Base-by-base conservation (phyloP, 768 basidiomycete species). In the Naganishia friedmannii region DNA sequence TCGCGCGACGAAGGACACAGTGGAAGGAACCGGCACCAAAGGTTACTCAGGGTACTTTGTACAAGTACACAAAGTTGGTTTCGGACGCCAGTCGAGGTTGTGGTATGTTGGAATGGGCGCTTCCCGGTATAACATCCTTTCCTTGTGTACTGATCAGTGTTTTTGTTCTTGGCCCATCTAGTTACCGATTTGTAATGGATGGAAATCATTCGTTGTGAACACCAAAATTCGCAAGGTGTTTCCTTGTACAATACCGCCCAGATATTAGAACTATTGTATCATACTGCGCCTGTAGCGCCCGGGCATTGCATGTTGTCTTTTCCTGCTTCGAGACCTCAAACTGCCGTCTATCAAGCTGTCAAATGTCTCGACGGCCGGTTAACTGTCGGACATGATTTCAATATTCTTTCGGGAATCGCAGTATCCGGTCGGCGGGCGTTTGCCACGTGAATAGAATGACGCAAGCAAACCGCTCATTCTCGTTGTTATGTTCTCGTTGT, bases 11-110 rank as follows among this genome's bases (percentile, higher is more conserved):
- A 26, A 86, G 86, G 71, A 85, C 84, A 39, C 83, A 79, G 53
- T 97, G 95, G 95, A 86, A 83, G 53, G 88, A 93, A 17, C 91
- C 92, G 21, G 89, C 92, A 10, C 86, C 93, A 74, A 93, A 82
- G 89, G 74, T 77, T 21, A 73, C 68, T 12, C 60, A 75, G 56
- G 82, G 81, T 46, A 76, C 82, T 0, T 72, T 82, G 17, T 77
- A 86, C 85, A 96, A 94, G 84, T 96, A 96, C 82, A 85, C 87
- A 73, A 91, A 92, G 82, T 82, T 86, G 45, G 95, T 98, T 66
- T 86, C 86, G 68, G 94, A 99, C 78, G 95, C 95, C 13, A 92
- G 90, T 79, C 88, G 87, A 34, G 95, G 95, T 17, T 97, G 94
- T 78, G 88, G 68, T 69, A 51, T 10, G 68, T 69, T 10, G 42